Base-by-base conservation (phyloP, 257 asterid genomes). In the Solanum boliviense region DNA sequence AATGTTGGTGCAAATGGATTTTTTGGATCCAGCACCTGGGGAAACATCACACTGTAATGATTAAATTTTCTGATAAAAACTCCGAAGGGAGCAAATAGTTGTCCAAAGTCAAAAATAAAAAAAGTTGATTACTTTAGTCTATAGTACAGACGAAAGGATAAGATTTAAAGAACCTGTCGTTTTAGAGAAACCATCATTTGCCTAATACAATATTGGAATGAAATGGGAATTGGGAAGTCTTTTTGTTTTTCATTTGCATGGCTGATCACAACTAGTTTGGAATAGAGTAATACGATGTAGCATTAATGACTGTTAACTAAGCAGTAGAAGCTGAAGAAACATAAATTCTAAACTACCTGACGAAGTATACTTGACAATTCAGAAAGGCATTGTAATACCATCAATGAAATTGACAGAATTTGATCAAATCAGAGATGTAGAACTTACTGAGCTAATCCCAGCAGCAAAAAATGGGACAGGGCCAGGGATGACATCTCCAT, bases 1-100 rank as follows among this genome's bases (percentile, higher is more conserved):
- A 97, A 88, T 11, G 99, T 97, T 34, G 98, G 99, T 56, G 99
- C 98, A 94, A 95, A 97, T 34, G 99, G 99, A 84, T 97, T 95
- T 91, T 95, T 94, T 38, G 99, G 99, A 91, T 97, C 98, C 90
- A 97, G 92, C 90, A 97, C 98, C 98, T 95, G 93, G 60, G 74
- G 70, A 87, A 89, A 85, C 25, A 88, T 46, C 89, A 72, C 20
- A 35, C 3, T 5, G 0, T 36, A 21, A 21, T 20, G 31, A 20
- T 35, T 9, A 35, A 34, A 74, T 74, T 73, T 9, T 34, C 46
- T 8, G 18, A 20, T 74, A 74, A 20, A 16, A 20, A 35, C 82
- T 74, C 82, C 0, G 13, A 9, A 35, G 1, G 27, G 29, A 73
- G 82, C 16, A 35, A 35, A 73, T 36, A 20, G 1, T 34, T 35